phyloP scores from a whole-genome alignment of 495 filamentous ascomycete species.

The Delitschia confertaspora region DNA sequence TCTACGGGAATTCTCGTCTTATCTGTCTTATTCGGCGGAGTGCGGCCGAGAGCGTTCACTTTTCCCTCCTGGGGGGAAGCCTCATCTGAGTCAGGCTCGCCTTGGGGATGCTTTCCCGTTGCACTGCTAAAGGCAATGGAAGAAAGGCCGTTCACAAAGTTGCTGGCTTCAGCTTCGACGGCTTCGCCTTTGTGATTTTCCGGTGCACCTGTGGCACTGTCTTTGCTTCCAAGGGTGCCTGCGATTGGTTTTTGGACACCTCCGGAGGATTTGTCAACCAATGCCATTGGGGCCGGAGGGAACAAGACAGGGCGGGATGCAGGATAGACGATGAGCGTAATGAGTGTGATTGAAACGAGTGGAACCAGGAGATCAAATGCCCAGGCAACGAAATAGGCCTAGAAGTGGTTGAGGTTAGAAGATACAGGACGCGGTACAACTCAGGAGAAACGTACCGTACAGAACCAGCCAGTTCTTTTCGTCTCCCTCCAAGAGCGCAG shows the following conservation, averaged over 20 bases:
- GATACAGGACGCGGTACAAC: background rate
- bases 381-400: conserved; percentile 73
- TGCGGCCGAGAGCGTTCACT: conserved; percentile 40
- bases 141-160: conserved; percentile 69
- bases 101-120: conserved; percentile 52
- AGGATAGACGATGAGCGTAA: conserved; percentile 60
- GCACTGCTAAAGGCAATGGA: conserved; percentile 66
- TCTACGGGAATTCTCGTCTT: conserved; percentile 82
- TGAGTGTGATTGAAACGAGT: conserved; percentile 44
- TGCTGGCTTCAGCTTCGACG: conserved; percentile 75
- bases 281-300: conserved; percentile 59
- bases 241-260: conserved; percentile 59
- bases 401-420: background rate
- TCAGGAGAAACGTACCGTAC: conserved; percentile 38
- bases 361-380: conserved; percentile 65
- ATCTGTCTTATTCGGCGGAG: conserved; percentile 48
- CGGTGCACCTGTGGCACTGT: conserved; percentile 71
- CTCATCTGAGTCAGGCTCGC: conserved; percentile 31
- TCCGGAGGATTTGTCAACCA: conserved; percentile 54
- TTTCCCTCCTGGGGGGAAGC: conserved; percentile 41
- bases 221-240: conserved; percentile 64
- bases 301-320: conserved; percentile 57
- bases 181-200: conserved; percentile 82
- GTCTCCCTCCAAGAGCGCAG: conserved; percentile 74
- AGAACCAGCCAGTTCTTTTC: conserved; percentile 58